Evolutionary conservation across 495 filamentous ascomycete species (phyloP).

Genomic region (Cenococcum geophilum): DNA sequence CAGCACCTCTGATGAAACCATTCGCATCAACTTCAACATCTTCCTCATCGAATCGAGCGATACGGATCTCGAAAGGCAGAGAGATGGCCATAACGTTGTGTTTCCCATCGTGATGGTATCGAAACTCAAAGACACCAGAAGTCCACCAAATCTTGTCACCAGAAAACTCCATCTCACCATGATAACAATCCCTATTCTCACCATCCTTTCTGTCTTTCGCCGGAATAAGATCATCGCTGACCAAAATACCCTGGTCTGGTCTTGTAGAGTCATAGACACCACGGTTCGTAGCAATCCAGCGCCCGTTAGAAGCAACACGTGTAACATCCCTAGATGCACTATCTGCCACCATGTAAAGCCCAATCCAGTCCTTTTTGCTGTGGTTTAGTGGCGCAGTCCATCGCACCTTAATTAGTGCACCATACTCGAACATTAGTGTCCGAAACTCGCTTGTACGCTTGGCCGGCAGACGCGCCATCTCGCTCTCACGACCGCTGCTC

Average conservation of each 20-base stretch:
- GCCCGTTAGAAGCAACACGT: constrained; percentile 74
- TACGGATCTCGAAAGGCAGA: constrained; percentile 82
- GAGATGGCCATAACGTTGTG: constrained; percentile 97
- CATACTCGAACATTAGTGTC: constrained; percentile 79
- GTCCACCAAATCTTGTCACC: constrained; percentile 98
- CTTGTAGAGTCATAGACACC: constrained; percentile 71
- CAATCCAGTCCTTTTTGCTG: constrained; percentile 91
- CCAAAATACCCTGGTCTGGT: constrained; percentile 72
- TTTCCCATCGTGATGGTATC: constrained; percentile 91
- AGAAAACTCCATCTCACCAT: constrained; percentile 78
- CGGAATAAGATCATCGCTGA: constrained; percentile 53
- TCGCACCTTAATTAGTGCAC: constrained; percentile 79
- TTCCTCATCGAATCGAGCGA: constrained; percentile 67
- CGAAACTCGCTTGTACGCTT: constrained; percentile 55
- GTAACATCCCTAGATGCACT: constrained; percentile 81
- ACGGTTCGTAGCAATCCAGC: constrained; percentile 77
- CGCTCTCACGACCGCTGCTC: constrained; percentile 47
- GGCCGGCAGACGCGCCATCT: constrained; percentile 46
- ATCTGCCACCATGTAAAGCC: constrained; percentile 88
- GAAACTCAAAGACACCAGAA: constrained; percentile 89
- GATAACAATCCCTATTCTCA: constrained; percentile 46
- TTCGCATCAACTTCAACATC: constrained; percentile 49
- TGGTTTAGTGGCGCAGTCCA: constrained; percentile 92
- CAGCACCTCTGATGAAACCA: constrained; percentile 48
- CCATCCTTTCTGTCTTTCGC: constrained; percentile 45